These are phyloP conservation scores for Apiotrichum porosum DNA, from an alignment of 1,284 basidiomycete species.

Conservation along the genomic window DNA sequence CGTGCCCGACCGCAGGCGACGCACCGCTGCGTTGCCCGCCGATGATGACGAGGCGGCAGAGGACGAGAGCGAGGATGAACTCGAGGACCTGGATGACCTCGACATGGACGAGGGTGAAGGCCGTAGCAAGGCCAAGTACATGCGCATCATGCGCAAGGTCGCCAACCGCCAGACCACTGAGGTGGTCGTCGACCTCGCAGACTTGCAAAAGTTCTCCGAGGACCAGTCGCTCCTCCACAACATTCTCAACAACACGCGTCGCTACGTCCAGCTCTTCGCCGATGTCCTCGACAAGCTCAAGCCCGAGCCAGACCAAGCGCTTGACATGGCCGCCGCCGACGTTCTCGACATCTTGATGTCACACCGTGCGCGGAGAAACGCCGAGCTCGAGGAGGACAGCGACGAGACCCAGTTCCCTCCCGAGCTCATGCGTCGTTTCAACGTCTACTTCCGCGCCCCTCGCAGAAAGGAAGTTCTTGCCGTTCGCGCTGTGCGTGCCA, in stretches of 20 bases:
- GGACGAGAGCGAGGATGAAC: constrained; percentile 64
- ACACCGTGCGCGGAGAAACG: constrained; percentile 83
- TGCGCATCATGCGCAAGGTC: constrained; percentile 83
- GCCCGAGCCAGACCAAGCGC: constrained; percentile 80
- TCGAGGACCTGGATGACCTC: constrained; percentile 47
- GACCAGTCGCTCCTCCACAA: constrained; percentile 65
- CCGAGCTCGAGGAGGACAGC: constrained; percentile 50
- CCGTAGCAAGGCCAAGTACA: constrained; percentile 65
- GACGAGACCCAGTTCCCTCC: constrained; percentile 62
- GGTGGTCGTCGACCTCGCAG: constrained; percentile 48
- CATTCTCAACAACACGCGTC: constrained; percentile 78
- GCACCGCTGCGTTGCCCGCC: constrained; percentile 20
- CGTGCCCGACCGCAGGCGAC: constrained; percentile 23
- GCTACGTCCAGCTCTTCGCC: constrained; percentile 85
- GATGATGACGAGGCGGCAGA: constrained; percentile 48
- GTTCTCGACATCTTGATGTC: constrained; percentile 92
- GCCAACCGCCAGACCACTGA: constrained; percentile 64
- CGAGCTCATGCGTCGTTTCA: constrained; percentile 87
- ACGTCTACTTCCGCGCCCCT: constrained; percentile 87
- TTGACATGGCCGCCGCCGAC: constrained; percentile 73
- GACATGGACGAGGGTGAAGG: constrained; percentile 42
- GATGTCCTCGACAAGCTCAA: constrained; percentile 85
- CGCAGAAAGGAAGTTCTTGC: constrained; percentile 65
- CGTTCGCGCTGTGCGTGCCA: constrained; percentile 82
- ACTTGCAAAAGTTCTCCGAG: constrained; percentile 52